Evolutionary conservation across 2,329 filamentous ascomycete species (phyloP), one percentile per base, ranked within the genome.

Genomic region (Mariannaea elegans): DNA sequence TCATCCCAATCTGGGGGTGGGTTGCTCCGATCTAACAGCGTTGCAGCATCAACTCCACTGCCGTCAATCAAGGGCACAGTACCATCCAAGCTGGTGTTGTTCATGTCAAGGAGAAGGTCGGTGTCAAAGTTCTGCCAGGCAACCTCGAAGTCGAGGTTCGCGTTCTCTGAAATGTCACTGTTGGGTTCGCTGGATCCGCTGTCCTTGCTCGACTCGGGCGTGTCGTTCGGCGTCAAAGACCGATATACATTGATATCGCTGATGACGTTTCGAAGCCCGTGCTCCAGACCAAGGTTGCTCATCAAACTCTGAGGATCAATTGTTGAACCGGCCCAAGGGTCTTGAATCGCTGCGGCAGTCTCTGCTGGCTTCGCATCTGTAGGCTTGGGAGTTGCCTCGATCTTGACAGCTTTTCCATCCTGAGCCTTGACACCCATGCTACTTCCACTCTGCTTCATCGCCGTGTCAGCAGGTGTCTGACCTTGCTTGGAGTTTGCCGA

Each of bases 161-260:
- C 78, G 5, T 78, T 79, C 56, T 89, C 87, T 3, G 84, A 82
- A 16, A 88, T 83, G 65, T 89, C 87, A 68, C 85, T 88, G 61
- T 83, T 88, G 9, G 85, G 84, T 66, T 89, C 86, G 38, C 86
- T 87, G 8, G 78, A 73, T 4, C 83, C 82, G 65, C 82, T 83
- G 56, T 89, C 86, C 71, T 88, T 87, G 72, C 80, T 85, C 2
- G 86, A 89, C 65, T 88, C 87, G 0, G 87, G 87, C 7, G 87
- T 89, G 68, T 89, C 85, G 60, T 87, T 86, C 1, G 86, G 86
- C 21, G 86, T 86, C 56, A 84, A 75, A 1, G 83, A 81, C 18
- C 82, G 81, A 66, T 86, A 87, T 8, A 84, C 75, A 53, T 74
- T 79, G 70, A 84, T 80, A 62, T 88, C 84, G 12, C 79, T 78